These are phyloP conservation scores for Cyberlindnera nakhonratchasimensis DNA, from an alignment of 805 yeast species.

Conservation along the genomic window DNA sequence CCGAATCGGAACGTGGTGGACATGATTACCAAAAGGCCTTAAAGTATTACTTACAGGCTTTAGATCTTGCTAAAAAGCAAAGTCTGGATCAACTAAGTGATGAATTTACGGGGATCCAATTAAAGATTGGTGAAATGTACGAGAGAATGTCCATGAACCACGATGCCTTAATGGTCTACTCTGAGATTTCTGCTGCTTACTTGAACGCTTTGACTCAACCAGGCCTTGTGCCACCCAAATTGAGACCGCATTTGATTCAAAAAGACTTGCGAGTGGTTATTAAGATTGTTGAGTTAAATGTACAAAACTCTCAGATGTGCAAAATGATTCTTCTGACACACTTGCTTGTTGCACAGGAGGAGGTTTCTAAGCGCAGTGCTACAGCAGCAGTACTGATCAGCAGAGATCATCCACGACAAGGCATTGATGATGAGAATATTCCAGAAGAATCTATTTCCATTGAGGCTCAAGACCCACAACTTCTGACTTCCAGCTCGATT, in stretches of 20 bases:
- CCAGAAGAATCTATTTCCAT: neutral
- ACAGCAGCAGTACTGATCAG: conserved; percentile 31
- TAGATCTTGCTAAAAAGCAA: conserved; percentile 55
- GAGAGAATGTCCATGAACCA: conserved; percentile 59
- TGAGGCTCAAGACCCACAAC: conserved; percentile 4
- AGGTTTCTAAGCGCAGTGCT: conserved; percentile 45
- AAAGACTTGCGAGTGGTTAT: conserved; percentile 68
- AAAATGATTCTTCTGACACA: conserved; percentile 61
- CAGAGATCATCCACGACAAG: conserved; percentile 21
- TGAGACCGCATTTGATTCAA: conserved; percentile 58
- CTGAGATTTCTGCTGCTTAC: conserved; percentile 60
- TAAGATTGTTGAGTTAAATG: conserved; percentile 58
- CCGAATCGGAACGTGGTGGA: conserved; percentile 62
- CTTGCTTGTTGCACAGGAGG: conserved; percentile 62
- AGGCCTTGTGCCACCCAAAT: conserved; percentile 29
- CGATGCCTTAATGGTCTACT: conserved; percentile 65
- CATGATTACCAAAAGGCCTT: conserved; percentile 66
- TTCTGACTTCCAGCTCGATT: conserved; percentile 3
- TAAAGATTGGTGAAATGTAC: conserved; percentile 84
- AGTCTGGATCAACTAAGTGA: conserved; percentile 59
- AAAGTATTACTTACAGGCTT: conserved; percentile 68
- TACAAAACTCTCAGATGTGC: conserved; percentile 43
- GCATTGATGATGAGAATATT: neutral
- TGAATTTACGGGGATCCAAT: conserved; percentile 86
- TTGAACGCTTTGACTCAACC: conserved; percentile 48